phyloP scores from a whole-genome alignment of 1,284 basidiomycete species.

The Ustilago cynodontis region DNA sequence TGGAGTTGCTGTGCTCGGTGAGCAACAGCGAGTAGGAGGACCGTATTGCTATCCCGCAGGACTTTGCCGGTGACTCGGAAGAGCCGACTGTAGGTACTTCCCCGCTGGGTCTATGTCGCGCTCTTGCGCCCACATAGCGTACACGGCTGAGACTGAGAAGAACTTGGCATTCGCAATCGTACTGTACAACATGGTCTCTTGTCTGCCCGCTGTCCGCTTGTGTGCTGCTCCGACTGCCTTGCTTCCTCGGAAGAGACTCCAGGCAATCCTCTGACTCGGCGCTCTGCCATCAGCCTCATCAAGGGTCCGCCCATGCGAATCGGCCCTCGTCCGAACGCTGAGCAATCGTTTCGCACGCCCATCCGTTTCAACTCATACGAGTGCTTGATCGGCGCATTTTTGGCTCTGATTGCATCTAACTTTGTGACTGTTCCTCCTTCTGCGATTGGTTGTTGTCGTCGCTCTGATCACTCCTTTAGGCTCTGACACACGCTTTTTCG shows the following conservation, averaged over 20 bases:
- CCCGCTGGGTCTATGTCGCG: too few relatives aligned
- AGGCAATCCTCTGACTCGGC: not conserved
- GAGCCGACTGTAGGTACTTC: not conserved
- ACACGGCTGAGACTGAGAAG: not conserved
- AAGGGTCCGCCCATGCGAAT: not conserved
- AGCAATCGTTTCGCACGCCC: slow-evolving; percentile 4
- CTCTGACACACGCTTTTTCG: slow-evolving; percentile 17
- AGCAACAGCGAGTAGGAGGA: not conserved
- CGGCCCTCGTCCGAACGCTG: slow-evolving; percentile 6
- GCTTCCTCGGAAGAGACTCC: not conserved
- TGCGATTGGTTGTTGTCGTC: slow-evolving; percentile 5
- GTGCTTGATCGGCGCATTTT: slow-evolving; percentile 15
- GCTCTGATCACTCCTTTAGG: slow-evolving; percentile 9
- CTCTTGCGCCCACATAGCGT: not conserved
- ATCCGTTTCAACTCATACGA: not conserved
- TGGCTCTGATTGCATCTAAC: slow-evolving; percentile 9
- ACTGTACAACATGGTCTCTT: not conserved
- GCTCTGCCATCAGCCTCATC: slow-evolving; percentile 1
- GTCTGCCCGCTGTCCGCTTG: not conserved
- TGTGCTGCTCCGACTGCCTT: not conserved
- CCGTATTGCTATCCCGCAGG: not conserved
- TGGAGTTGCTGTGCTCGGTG: not conserved
- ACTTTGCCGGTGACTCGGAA: not conserved
- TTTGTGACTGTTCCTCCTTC: slow-evolving; percentile 1
- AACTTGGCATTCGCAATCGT: not conserved